Conservation (phyloP, 116 monocot genomes). For the Zostera marina region DNA sequence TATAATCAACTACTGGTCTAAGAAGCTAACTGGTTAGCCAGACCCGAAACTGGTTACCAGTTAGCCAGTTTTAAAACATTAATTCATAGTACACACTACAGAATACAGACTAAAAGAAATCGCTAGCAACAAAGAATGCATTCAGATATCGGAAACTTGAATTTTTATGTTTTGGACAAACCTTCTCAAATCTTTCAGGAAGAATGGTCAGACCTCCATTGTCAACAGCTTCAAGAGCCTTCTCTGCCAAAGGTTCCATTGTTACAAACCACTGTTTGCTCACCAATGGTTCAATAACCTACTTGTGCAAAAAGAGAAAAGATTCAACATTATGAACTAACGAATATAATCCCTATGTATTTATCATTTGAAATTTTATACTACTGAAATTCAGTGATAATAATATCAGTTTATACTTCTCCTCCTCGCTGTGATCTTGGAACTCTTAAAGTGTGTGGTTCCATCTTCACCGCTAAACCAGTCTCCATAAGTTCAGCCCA, state of each 20-base stretch:
- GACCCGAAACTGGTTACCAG: no score
- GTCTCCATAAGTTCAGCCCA: slow-evolving; percentile 93
- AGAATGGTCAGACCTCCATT: slow-evolving; percentile 58
- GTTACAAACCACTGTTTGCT: slow-evolving; percentile 99
- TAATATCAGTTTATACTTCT: slow-evolving; percentile 50
- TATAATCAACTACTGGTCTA: no score
- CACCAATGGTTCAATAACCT: slow-evolving; percentile 88
- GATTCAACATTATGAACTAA: neutral
- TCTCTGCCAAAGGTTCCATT: slow-evolving; percentile 93
- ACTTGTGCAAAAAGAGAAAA: neutral
- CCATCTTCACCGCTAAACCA: slow-evolving; percentile 76
- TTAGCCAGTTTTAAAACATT: no score
- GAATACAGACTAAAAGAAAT: no score
- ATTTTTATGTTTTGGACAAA: slow-evolving; percentile 7
- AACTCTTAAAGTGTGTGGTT: slow-evolving; percentile 60
- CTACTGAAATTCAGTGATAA: slow-evolving; percentile 5
- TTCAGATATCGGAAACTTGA: neutral
- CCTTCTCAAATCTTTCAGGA: slow-evolving; percentile 97
- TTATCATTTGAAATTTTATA: neutral
- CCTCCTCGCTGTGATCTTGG: slow-evolving; percentile 98
- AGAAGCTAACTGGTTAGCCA: no score
- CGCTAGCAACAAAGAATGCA: neutral
- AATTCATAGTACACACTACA: neutral
- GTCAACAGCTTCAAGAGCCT: slow-evolving; percentile 80
- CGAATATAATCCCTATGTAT: neutral